Conservation (phyloP, 1,284 basidiomycete species). For the Porogramme epimiltina region DNA sequence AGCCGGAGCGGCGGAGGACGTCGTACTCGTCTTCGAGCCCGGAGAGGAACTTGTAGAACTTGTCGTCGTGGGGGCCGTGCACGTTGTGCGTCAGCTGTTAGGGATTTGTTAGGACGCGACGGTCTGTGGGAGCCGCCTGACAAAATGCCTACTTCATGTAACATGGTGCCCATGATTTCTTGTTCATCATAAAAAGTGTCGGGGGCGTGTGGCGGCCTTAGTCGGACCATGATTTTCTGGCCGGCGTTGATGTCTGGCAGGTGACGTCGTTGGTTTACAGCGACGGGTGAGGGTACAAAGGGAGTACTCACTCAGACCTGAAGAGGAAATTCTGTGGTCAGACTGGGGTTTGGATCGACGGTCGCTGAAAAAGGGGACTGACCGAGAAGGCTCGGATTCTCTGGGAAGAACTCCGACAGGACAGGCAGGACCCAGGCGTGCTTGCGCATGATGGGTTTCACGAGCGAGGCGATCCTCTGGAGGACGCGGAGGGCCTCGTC, state of each 20-base stretch:
- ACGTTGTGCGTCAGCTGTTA: conserved; percentile 83
- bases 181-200: conserved; percentile 79
- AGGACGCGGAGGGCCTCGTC: conserved; percentile 66
- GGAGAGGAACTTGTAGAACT: conserved; percentile 78
- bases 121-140: background rate
- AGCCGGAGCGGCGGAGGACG: conserved; percentile 72
- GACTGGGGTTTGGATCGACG: background rate
- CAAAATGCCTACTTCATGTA: conserved; percentile 69
- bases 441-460: conserved; percentile 89
- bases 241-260: conserved; percentile 75
- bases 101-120: background rate
- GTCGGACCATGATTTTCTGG: conserved; percentile 76
- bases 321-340: background rate
- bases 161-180: conserved; percentile 76
- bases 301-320: conserved; percentile 41
- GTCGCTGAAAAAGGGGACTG: conserved; percentile 28
- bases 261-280: conserved; percentile 8
- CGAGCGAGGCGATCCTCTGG: conserved; percentile 75
- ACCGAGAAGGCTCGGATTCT: conserved; percentile 75
- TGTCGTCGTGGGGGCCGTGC: conserved; percentile 84
- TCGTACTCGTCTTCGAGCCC: conserved; percentile 83
- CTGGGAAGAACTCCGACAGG: conserved; percentile 85
- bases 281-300: background rate
- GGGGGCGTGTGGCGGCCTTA: conserved; percentile 70
- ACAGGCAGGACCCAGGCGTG: conserved; percentile 80